These are phyloP conservation scores for Candida loeiensis DNA, from an alignment of 805 yeast genomes.

Conservation along the genomic window DNA sequence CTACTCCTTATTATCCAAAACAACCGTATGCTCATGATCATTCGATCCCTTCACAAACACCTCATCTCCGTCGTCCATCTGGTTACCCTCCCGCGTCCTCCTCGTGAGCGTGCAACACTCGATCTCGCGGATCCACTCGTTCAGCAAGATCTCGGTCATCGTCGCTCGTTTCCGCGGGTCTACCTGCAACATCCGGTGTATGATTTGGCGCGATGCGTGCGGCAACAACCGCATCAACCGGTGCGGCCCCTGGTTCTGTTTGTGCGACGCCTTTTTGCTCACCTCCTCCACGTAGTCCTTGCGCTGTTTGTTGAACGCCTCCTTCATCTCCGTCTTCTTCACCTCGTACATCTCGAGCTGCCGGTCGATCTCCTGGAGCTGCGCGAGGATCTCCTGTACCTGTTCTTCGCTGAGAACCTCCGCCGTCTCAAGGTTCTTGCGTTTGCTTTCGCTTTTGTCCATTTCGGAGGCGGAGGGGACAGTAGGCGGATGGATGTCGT, in stretches of 20 bases:
- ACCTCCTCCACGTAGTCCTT: conserved; percentile 13
- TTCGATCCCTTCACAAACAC: conserved; percentile 37
- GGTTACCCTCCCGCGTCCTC: conserved; percentile 12
- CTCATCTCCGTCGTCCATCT: conserved; percentile 36
- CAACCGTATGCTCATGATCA: conserved; percentile 39
- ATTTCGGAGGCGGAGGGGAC: too few relatives aligned
- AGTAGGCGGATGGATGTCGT: too few relatives aligned
- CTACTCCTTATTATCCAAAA: conserved; percentile 13
- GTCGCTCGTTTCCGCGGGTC: conserved; percentile 64
- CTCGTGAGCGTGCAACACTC: conserved; percentile 52
- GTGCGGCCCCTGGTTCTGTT: conserved; percentile 78
- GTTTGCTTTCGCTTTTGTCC: conserved; percentile 15
- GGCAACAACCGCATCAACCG: conserved; percentile 77
- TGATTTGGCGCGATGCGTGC: conserved; percentile 76
- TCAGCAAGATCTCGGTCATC: conserved; percentile 59
- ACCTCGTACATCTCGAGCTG: conserved; percentile 36
- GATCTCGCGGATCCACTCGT: conserved; percentile 69
- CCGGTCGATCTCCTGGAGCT: conserved; percentile 35
- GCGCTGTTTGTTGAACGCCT: conserved; percentile 23
- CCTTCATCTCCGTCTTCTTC: conserved; percentile 33
- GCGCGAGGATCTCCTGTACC: conserved; percentile 28
- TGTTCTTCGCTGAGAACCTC: conserved; percentile 34
- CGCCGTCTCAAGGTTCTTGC: conserved; percentile 17
- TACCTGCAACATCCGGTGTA: conserved; percentile 60
- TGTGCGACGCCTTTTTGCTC: conserved; percentile 36